These are phyloP conservation scores for Amanita thiersii DNA, from an alignment of 768 basidiomycete species.

Conservation along the genomic window DNA sequence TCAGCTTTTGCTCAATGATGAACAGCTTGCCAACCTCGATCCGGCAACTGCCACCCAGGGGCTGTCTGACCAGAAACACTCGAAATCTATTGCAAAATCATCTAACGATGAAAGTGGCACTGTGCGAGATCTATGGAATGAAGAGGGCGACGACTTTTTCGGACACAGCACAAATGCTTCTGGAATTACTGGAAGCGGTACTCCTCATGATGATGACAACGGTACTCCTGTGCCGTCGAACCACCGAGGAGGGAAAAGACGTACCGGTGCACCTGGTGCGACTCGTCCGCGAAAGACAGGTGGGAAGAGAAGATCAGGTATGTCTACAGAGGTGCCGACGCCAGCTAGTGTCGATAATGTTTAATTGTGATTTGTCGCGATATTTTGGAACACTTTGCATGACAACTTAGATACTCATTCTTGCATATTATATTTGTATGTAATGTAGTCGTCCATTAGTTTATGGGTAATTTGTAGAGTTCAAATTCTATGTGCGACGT, in stretches of 20 bases:
- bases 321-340: conserved; percentile 5
- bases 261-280: conserved; percentile 24
- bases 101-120: conserved; percentile 24
- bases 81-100: conserved; percentile 19
- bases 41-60: conserved; percentile 22
- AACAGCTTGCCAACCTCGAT: conserved; percentile 75
- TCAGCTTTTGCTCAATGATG: conserved; percentile 88
- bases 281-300: conserved; percentile 32
- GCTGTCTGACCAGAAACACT: conserved; percentile 6
- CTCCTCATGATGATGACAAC: conserved; percentile 26
- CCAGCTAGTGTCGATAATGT: conserved; percentile 8
- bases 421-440: conserved; percentile 10
- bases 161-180: conserved; percentile 39
- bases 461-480: conserved; percentile 9
- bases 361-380: not conserved
- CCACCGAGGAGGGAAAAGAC: conserved; percentile 36
- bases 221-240: conserved; percentile 21
- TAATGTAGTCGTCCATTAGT: conserved; percentile 8
- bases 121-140: conserved; percentile 72
- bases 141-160: conserved; percentile 84
- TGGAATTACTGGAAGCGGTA: conserved; percentile 13
- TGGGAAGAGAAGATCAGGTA: conserved; percentile 26
- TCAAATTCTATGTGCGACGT: not conserved
- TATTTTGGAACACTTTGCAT: not conserved
- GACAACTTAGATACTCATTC: not conserved